Conservation (phyloP, 768 basidiomycete species). For the Tricholoma matsutake region DNA sequence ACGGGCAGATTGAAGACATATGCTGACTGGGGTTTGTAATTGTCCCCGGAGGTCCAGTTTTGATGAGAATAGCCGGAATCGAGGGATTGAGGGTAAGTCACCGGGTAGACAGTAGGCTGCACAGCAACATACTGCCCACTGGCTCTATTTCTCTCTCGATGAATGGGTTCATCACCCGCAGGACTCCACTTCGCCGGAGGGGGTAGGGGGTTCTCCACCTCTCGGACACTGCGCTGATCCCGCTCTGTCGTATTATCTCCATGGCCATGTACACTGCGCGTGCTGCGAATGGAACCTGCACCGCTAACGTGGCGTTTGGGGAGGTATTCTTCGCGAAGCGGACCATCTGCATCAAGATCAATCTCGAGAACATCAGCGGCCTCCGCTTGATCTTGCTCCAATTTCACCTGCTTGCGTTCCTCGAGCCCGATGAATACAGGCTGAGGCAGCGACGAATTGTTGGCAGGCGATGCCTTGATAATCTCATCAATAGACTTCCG, state of each 20-base stretch:
- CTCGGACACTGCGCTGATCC: constrained; percentile 15
- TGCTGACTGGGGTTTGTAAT: constrained; percentile 37
- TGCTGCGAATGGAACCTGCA: constrained; percentile 22
- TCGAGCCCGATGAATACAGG: constrained; percentile 75
- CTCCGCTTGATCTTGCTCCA: constrained; percentile 41
- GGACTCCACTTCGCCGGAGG: constrained; percentile 84
- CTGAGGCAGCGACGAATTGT: constrained; percentile 38
- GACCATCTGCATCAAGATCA: constrained; percentile 81
- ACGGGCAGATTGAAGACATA: constrained; percentile 38
- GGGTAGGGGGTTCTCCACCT: constrained; percentile 41
- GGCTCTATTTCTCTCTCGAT: constrained; percentile 47
- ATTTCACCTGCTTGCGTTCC: constrained; percentile 52
- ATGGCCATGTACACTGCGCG: constrained; percentile 5
- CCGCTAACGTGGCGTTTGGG: constrained; percentile 61
- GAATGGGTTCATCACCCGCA: constrained; percentile 71
- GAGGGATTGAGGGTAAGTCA: constrained; percentile 30
- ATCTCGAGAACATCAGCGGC: constrained; percentile 60
- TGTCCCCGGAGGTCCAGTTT: constrained; percentile 35
- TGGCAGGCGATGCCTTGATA: constrained; percentile 44
- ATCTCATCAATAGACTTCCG: constrained; percentile 70
- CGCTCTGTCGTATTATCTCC: constrained; percentile 7
- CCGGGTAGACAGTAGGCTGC: constrained; percentile 46
- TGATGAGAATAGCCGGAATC: constrained; percentile 35
- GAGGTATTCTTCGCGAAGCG: constrained; percentile 76
- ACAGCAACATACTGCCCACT: constrained; percentile 65